These are phyloP conservation scores for Quercus suber DNA, from an alignment of 306 rosid genomes.

Conservation along the genomic window DNA sequence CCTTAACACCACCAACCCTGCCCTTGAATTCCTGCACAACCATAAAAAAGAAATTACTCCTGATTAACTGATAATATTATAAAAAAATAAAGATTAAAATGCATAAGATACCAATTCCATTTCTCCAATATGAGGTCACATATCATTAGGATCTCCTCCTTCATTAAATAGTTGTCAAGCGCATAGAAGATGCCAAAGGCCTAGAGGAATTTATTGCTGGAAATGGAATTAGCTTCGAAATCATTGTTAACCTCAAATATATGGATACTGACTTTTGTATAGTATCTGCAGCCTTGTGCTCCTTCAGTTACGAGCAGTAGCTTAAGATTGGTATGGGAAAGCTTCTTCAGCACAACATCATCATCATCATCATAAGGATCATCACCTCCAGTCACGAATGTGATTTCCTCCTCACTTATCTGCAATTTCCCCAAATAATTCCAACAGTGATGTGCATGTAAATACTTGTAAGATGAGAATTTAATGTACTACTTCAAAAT, in stretches of 20 bases:
- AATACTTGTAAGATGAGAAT: neutral
- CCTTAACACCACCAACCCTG: constrained; percentile 1
- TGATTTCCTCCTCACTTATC: constrained; percentile 54
- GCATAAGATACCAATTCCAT: neutral
- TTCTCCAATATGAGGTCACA: neutral
- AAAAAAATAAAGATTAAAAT: neutral
- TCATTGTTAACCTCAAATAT: neutral
- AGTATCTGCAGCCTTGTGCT: constrained; percentile 59
- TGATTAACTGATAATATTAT: neutral
- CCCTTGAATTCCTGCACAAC: constrained; percentile 25
- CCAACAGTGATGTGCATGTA: neutral
- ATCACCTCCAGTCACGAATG: constrained; percentile 48
- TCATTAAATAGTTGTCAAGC: neutral
- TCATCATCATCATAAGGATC: constrained; percentile 65
- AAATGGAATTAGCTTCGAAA: neutral
- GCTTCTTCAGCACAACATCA: constrained; percentile 51
- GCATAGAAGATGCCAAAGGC: neutral
- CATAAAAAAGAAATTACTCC: neutral
- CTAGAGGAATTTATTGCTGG: neutral
- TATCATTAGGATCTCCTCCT: neutral
- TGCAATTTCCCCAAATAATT: constrained; percentile 25
- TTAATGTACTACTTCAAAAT: neutral
- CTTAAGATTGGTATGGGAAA: constrained; percentile 51
- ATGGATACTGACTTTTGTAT: constrained; percentile 47
- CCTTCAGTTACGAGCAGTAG: constrained; percentile 67